Evolutionary conservation across 192 early-diverging fungal species (phyloP), one percentile per base, ranked within the genome.

Genomic region (Gaertneriomyces semiglobifer): DNA sequence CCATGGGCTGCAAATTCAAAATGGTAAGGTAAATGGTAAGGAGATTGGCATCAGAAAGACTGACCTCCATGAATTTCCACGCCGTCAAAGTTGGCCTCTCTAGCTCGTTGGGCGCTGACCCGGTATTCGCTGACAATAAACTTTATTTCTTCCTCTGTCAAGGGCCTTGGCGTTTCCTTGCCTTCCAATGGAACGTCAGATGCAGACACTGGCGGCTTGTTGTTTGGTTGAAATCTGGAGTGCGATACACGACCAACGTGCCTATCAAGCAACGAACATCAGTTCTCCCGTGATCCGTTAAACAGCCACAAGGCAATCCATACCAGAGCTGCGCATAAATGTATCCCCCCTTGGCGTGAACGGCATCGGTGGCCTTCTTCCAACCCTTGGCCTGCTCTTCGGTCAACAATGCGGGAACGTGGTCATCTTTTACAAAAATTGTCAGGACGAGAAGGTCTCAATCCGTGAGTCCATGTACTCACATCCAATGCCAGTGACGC

Each of bases 81-180:
- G 41, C 88, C 85, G 55, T 93, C 90, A 73, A 93, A 91, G 3
- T 92, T 92, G 4, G 93, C 94, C 59, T 83, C 77, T 41, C 81
- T 71, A 0, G 95, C 90, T 39, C 88, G 86, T 41, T 62, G 68
- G 0, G 93, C 87, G 41, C 89, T 86, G 16, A 78, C 64, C 7
- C 62, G 86, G 75, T 88, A 98, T 25, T 79, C 76, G 8, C 80
- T 55, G 9, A 85, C 74, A 57, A 90, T 76, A 5, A 75, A 60
- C 9, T 83, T 73, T 62, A 98, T 93, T 53, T 90, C 86, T 10
- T 73, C 81, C 4, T 88, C 56, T 16, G 82, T 80, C 61, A 95
- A 69, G 38, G 84, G 84, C 44, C 81, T 76, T 8, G 88, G 87
- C 33, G 65, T 58, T 7, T 52, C 69, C 46, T 63, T 70, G 43